These are phyloP conservation scores for Alternaria sp. DNA, from an alignment of 2,329 filamentous ascomycete genomes.

Conservation along the genomic window DNA sequence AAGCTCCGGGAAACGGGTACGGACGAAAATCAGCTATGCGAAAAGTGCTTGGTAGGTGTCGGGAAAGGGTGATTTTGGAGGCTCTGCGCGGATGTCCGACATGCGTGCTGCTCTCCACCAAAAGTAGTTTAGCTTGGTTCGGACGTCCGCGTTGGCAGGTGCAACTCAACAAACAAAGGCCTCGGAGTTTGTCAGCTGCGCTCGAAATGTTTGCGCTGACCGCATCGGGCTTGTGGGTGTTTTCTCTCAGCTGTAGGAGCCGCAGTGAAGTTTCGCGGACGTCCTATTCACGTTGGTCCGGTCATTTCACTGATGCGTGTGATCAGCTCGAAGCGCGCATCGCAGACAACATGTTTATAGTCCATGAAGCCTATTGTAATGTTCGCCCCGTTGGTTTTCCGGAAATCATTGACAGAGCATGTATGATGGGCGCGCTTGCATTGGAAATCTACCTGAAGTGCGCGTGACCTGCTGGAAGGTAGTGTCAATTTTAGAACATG, in stretches of 20 bases:
- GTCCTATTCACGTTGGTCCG: neutral
- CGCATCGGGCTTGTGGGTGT: neutral
- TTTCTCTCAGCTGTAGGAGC: neutral
- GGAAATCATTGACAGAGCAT: fast-evolving
- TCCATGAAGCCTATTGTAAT: neutral
- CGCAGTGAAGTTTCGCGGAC: neutral
- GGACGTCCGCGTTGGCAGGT: neutral
- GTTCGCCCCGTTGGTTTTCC: neutral
- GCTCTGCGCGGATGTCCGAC: neutral
- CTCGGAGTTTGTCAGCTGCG: neutral
- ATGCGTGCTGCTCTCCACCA: neutral
- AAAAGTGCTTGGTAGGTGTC: neutral
- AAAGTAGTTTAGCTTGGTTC: neutral
- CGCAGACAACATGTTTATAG: neutral
- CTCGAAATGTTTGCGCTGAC: neutral
- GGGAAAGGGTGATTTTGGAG: neutral
- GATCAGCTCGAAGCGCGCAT: neutral
- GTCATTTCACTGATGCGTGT: neutral
- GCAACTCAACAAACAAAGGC: neutral
- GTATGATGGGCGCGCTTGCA: neutral
- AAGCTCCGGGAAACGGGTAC: neutral
- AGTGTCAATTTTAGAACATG: neutral
- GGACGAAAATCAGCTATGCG: neutral
- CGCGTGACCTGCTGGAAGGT: neutral
- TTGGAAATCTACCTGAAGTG: neutral